These are phyloP conservation scores for Polymyxa betae DNA, from an alignment of 208 protist genomes.

Conservation along the genomic window DNA sequence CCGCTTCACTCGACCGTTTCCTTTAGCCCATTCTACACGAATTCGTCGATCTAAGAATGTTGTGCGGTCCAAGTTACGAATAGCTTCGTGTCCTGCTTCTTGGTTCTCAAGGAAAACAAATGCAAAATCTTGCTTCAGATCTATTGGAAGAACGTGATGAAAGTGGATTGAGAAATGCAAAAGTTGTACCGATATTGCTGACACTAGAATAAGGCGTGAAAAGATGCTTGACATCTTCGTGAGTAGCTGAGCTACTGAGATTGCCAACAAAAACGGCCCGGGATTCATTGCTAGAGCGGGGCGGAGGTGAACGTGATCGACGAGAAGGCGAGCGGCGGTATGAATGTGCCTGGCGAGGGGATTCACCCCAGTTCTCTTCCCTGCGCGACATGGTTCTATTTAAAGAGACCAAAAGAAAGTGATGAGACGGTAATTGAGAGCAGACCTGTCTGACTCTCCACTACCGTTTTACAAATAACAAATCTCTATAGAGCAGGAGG, in stretches of 20 bases:
- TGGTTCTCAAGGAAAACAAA: neutral
- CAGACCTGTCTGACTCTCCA: too few relatives aligned
- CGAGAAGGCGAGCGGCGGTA: too few relatives aligned
- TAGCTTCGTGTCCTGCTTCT: neutral
- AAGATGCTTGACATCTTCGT: neutral
- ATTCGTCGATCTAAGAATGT: neutral
- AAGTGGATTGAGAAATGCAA: neutral
- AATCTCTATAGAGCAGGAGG: too few relatives aligned
- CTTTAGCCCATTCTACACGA: slow-evolving; percentile 8
- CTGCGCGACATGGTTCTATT: too few relatives aligned
- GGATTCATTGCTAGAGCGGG: too few relatives aligned
- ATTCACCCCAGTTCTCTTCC: too few relatives aligned
- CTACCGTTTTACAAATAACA: too few relatives aligned
- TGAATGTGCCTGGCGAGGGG: too few relatives aligned
- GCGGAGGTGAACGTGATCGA: too few relatives aligned
- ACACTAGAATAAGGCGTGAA: neutral
- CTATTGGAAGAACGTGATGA: neutral
- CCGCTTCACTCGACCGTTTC: neutral
- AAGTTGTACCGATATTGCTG: neutral
- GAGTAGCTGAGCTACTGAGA: neutral
- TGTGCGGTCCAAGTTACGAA: neutral
- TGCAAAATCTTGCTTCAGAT: slow-evolving; percentile 29
- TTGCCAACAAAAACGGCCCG: neutral
- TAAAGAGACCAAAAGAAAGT: too few relatives aligned
- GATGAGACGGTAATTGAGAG: too few relatives aligned